Evolutionary conservation across 371 early-diverging fungal genomes (phyloP).

Genomic region (Cokeromyces recurvatus): DNA sequence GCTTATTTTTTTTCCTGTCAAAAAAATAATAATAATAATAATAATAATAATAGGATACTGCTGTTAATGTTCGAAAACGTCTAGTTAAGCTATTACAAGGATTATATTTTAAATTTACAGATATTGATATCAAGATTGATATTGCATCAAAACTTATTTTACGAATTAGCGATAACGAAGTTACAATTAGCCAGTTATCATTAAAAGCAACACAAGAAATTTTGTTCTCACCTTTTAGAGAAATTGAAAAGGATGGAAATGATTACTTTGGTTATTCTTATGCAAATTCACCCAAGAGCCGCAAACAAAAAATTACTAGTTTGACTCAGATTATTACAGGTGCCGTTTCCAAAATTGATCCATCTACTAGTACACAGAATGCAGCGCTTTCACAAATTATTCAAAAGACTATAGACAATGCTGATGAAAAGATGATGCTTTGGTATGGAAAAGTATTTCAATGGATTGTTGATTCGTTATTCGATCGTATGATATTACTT

Average conservation of each 20-base stretch:
- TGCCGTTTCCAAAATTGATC: constrained; percentile 36
- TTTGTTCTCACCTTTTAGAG: constrained; percentile 58
- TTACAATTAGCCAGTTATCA: constrained; percentile 68
- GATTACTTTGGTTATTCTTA: constrained; percentile 33
- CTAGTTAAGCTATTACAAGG: constrained; percentile 74
- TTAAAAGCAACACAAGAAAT: constrained; percentile 68
- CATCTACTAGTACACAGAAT: constrained; percentile 11
- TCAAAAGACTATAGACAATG: constrained; percentile 27
- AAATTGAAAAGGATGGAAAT: constrained; percentile 30
- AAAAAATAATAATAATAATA: background rate
- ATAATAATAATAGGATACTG: constrained; percentile 65
- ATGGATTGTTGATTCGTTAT: constrained; percentile 65
- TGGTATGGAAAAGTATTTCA: constrained; percentile 47
- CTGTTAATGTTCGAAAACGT: constrained; percentile 81
- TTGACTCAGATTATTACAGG: constrained; percentile 43
- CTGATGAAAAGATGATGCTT: constrained; percentile 27
- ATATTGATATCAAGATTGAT: constrained; percentile 54
- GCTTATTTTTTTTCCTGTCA: background rate
- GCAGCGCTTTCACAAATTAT: constrained; percentile 26
- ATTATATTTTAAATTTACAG: constrained; percentile 54
- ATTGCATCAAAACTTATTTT: constrained; percentile 72
- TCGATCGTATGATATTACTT: constrained; percentile 53
- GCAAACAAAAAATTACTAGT: constrained; percentile 37
- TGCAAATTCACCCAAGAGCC: constrained; percentile 25
- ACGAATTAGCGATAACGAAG: constrained; percentile 78